Evolutionary conservation across 2,329 filamentous ascomycete species (phyloP), one percentile per base, ranked within the genome.

Genomic region (Pyrenochaeta sp.): DNA sequence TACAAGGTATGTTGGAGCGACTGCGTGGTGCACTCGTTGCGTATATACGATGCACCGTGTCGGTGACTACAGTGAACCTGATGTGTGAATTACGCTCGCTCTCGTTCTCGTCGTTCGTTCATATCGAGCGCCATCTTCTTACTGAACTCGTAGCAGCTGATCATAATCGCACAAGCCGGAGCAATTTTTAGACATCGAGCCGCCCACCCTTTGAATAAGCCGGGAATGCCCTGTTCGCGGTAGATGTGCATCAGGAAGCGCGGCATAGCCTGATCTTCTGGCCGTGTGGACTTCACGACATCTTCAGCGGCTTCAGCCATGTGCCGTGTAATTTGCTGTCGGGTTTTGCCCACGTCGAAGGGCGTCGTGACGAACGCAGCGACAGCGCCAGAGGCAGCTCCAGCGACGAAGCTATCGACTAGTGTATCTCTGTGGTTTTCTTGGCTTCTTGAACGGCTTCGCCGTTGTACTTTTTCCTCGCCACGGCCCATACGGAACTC

Each of bases 101-200:
- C 59, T 56, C 61, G 52, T 32, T 70, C 65, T 52, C 79, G 79
- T 66, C 80, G 81, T 67, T 88, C 84, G 65, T 98, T 97, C 49
- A 92, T 87, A 10, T 86, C 85, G 52, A 88, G 84, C 34, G 96
- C 96, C 75, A 91, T 89, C 77, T 91, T 90, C 84, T 99, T 99
- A 50, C 95, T 93, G 37, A 98, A 86, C 78, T 99, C 95, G 77
- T 98, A 99, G 74, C 90, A 97, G 75, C 92, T 96, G 74, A 99
- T 98, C 95, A 99, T 99, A 75, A 99, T 98, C 28, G 95, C 95
- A 78, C 95, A 99, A 0, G 94, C 92, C 1, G 95, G 95, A 1
- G 95, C 94, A 5, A 99, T 93, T 77, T 98, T 98, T 59, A 98
- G 82, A 66, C 92, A 96, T 39, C 95, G 85, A 0, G 95, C 93